Percentiles rank a stretch among this genome's conserved stretches.
These are phyloP conservation scores for Penicillium simplicissimum DNA, from an alignment of 495 filamentous ascomycete species.

Conservation along the genomic window DNA sequence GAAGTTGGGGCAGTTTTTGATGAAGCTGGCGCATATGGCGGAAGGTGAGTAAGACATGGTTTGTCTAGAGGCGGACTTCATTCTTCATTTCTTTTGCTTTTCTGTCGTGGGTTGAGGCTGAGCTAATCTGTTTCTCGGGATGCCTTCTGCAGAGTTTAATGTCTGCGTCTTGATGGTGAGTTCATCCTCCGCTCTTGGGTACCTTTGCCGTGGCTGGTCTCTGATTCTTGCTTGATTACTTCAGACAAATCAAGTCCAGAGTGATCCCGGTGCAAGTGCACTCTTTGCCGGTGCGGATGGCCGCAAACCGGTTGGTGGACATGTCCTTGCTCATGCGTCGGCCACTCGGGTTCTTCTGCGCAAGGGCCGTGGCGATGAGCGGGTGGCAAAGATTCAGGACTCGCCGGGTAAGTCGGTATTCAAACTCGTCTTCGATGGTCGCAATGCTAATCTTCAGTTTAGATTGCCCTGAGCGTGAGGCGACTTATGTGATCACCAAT, in stretches of 20 bases:
- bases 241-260: slow-evolving; percentile 80
- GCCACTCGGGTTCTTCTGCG: slow-evolving; percentile 72
- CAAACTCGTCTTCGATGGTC: neutral
- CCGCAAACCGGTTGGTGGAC: slow-evolving; percentile 72
- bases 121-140: slow-evolving; percentile 12
- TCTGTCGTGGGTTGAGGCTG: neutral
- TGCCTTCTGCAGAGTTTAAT: slow-evolving; percentile 64
- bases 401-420: slow-evolving; percentile 58
- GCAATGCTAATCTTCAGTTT: slow-evolving; percentile 9
- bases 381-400: slow-evolving; percentile 79
- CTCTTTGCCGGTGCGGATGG: slow-evolving; percentile 80
- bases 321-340: slow-evolving; percentile 79
- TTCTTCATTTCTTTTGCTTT: neutral
- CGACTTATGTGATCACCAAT: slow-evolving; percentile 76
- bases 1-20: slow-evolving; percentile 71
- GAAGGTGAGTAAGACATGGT: slow-evolving; percentile 50
- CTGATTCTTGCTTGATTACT: neutral
- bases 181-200: neutral
- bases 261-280: slow-evolving; percentile 76
- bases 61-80: neutral
- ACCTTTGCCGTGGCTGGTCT: neutral
- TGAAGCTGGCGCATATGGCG: slow-evolving; percentile 70
- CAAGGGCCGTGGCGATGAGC: slow-evolving; percentile 77
- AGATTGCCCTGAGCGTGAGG: slow-evolving; percentile 77
- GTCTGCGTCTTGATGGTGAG: slow-evolving; percentile 70